Percentiles rank a stretch among this genome's conserved stretches.
Evolutionary conservation across 139 green algal genomes (phyloP).

Genomic region (Tetradesmus obliquus): DNA sequence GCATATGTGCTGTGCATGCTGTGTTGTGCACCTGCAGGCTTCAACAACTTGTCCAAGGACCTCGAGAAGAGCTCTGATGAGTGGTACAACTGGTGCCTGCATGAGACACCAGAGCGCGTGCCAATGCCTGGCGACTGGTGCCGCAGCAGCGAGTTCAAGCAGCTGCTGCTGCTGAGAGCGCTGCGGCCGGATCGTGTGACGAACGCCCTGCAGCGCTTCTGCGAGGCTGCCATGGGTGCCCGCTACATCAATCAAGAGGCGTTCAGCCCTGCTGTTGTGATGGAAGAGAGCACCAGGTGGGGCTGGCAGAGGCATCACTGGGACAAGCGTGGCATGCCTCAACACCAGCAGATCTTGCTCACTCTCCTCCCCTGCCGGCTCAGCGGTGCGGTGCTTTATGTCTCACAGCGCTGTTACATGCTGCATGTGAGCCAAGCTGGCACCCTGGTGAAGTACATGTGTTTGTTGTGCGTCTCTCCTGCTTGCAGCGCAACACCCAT

Average conservation of each 20-base stretch:
- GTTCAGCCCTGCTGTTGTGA: constrained; percentile 76
- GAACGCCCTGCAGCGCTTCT: constrained; percentile 76
- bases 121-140: constrained; percentile 84
- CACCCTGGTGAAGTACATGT: neutral
- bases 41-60: constrained; percentile 72
- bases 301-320: neutral
- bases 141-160: constrained; percentile 78
- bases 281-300: constrained; percentile 72
- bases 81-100: constrained; percentile 82
- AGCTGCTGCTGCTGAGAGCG: constrained; percentile 71
- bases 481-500: constrained; percentile 74
- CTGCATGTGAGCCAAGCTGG: neutral
- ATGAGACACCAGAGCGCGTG: constrained; percentile 73
- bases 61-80: constrained; percentile 90
- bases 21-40: constrained; percentile 43
- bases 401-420: neutral
- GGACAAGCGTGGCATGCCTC: neutral
- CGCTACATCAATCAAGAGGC: constrained; percentile 79
- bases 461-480: neutral
- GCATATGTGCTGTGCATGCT: neutral
- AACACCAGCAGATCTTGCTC: neutral
- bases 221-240: constrained; percentile 68
- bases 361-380: too few relatives aligned
- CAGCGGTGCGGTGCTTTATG: neutral
- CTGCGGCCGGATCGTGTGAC: constrained; percentile 87